Base-by-base conservation (phyloP, 768 basidiomycete species). In the Rhizopogon salebrosus region DNA sequence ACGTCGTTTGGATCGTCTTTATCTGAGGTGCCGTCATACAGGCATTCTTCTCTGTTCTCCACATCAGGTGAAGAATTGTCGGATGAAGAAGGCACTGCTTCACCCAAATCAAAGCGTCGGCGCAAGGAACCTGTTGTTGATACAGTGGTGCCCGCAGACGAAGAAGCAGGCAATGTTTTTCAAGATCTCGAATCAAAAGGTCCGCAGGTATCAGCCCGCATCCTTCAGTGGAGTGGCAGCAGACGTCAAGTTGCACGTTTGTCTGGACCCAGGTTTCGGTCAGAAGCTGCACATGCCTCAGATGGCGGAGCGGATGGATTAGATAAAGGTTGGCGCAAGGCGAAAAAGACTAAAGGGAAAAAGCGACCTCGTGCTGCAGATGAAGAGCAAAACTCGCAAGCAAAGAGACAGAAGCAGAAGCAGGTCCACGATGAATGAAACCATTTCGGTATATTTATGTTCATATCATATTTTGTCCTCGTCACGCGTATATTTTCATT, bases 211-310 rank as follows among this genome's bases (percentile, higher is more conserved):
- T 45, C 11, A 60, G 27, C 34, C 50, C 27, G 18, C 18, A 40
- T 27, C 34, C 27, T 48, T 11, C 49, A 38, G 16, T 20, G 57
- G 43, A 57, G 64, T 22, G 56, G 62, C 9, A 57, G 62, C 52
- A 69, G 60, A 56, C 64, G 69, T 27, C 64, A 74, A n/a, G 59
- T 61, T 35, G 52, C 41, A 23, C 74, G 76, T 54, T 64, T 61
- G 7, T 55, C 64, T 16, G 69, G 71, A 14, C 77, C 75, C 59
- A 66, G 73, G 42, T 76, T 75, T 3, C 62, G 58, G 3, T 62
- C 63, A 2, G 69, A 61, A 18, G 60, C 48, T 10, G 27, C 3
- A 11, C 65, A 64, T 8, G 65, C 66, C 22, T 64, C 66, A 31
- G 45, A 46, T 34, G 35, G 60, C 55, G 22, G 68, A 64, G 9